Base-by-base conservation (phyloP, 2,329 filamentous ascomycete genomes). In the Anthostomella pinea region DNA sequence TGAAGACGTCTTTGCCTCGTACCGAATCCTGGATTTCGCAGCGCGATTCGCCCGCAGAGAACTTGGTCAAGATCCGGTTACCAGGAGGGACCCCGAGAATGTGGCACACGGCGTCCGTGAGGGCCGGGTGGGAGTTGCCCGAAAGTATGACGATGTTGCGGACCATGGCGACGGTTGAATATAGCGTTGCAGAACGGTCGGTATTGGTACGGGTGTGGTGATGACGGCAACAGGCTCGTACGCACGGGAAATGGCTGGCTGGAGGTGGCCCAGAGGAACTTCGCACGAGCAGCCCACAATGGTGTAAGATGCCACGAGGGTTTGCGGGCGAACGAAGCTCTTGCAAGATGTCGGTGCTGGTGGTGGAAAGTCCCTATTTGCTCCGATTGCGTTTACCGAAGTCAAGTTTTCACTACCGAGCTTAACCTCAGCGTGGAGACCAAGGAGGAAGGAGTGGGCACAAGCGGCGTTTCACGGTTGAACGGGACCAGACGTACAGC, bases 1-100 rank as follows among this genome's bases (percentile, higher is more conserved):
- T 96, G 70, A 94, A 98, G 62, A 96, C 93, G 79, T 98, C 93
- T 65, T 98, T 98, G 53, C 87, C 93, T 54, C 93, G 85, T 33
- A 98, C 93, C 10, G 89, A 95, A 66, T 98, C 93, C 63, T 90
- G 79, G 58, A 98, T 95, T 66, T 97, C 93, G 46, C 95, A 91
- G 37, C 91, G 82, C 51, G 87, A 95, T 70, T 97, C 93, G 51
- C 93, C 93, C 34, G 93, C 88, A 20, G 89, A 87, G 70, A 98
- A 98, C 69, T 96, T 96, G 59, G 75, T 79, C 32, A 97, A 80
- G 44, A 90, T 81, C 52, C 91, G 85, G 58, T 89, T 83, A 52
- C 88, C 87, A 14, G 80, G 73, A n/a, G 88, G 83, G 36, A 98
- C 81, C 53, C 90, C 87, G 42, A 98, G 83, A 52, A 88, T 83